Evolutionary conservation across 2,329 filamentous ascomycete species (phyloP), one percentile per base, ranked within the genome.

Genomic region (Colletotrichum cuscutae): DNA sequence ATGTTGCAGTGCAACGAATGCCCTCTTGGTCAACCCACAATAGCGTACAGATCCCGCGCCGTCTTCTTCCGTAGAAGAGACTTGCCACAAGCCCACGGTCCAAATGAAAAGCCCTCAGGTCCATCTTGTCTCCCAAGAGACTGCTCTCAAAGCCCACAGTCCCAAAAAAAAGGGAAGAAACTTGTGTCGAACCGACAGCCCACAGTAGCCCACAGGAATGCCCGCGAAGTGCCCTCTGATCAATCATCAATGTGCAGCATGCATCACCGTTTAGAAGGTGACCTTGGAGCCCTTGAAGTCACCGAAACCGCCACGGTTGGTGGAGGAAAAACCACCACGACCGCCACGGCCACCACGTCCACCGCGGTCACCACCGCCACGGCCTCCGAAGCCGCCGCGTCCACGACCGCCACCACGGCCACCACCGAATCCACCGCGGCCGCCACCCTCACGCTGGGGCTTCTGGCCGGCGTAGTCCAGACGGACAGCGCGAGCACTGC

Each of bases 401-500:
- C 89, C 86, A 75, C 86, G 84, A 75, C 88, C 84, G 68, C 87
- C 82, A 76, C 86, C 82, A 70, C 88, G 83, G 74, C 88, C 84
- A 73, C 54, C 54, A 61, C 65, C 65, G 24, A 56, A 57, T 24
- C 62, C 62, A 74, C 84, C 82, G 75, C 88, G 82, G 75, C 81
- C 80, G 73, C 82, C 84, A 76, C 88, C 88, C 65, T 89, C 88
- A 82, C 89, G 89, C 61, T 71, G 70, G 76, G 88, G 88, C 76
- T 93, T 92, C 77, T 92, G 90, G 75, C 89, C 86, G 76, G 93
- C 93, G 83, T 88, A 98, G 89, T 98, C 95, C 66, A 98, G 91
- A 78, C 95, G 94, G 77, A 98, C 87, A 65, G 89, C 83, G 78
- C 95, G 94, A 69, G 93, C 91, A 76, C 87, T 89, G 78, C 97